These are phyloP conservation scores for Withania somnifera DNA, from an alignment of 305 asterid genomes.

Conservation along the genomic window DNA sequence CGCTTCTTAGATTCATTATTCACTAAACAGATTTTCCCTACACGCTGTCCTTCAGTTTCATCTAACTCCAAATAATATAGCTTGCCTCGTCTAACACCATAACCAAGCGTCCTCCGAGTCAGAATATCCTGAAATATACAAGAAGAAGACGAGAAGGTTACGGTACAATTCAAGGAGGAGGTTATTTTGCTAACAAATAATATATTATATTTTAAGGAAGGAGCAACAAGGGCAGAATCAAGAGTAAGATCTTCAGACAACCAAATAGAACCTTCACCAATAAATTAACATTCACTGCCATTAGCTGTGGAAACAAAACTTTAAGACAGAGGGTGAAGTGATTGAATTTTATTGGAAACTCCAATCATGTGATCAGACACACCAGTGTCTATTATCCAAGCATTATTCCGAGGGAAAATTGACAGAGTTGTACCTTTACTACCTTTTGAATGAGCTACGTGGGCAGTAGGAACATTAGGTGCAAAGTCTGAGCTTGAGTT, in stretches of 20 bases:
- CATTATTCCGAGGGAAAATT: background rate
- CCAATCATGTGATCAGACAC: background rate
- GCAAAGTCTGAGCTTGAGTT: background rate
- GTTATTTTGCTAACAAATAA: conserved; percentile 3
- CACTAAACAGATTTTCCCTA: no score
- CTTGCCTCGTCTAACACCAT: background rate
- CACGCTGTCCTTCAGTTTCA: background rate
- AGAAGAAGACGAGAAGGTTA: background rate
- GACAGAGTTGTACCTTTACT: background rate
- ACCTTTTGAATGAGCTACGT: no score
- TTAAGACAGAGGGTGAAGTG: background rate
- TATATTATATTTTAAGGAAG: background rate
- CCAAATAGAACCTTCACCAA: background rate
- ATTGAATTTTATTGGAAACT: background rate
- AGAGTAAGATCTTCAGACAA: background rate
- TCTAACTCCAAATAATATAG: background rate
- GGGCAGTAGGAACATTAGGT: background rate
- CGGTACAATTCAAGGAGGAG: background rate
- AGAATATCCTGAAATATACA: conserved; percentile 3
- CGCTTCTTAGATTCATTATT: no score
- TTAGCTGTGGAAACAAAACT: background rate
- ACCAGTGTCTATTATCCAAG: conserved; percentile 2
- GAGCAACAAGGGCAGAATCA: background rate
- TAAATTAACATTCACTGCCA: background rate
- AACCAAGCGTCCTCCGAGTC: background rate